Evolutionary conservation across 805 yeast species (phyloP).

Genomic region (Candida ponderosae): DNA sequence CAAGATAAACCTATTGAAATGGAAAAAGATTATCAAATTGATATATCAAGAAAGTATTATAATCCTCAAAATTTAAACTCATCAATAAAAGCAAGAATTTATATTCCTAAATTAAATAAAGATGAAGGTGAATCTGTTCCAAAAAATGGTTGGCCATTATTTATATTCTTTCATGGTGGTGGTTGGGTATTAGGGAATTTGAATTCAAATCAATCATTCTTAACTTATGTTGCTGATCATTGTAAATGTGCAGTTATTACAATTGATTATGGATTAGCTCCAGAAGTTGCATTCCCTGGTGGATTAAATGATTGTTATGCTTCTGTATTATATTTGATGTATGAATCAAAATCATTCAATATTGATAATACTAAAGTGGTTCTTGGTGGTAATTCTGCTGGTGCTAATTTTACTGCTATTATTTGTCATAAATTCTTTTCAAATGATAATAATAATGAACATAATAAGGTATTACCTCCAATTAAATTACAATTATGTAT

Average conservation of each 20-base stretch:
- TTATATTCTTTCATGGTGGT: slow-evolving; percentile 36
- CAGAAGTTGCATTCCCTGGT: slow-evolving; percentile 42
- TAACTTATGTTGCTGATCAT: slow-evolving; percentile 30
- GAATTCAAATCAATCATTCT: slow-evolving; percentile 32
- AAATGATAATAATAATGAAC: slow-evolving; percentile 15
- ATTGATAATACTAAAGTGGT: slow-evolving; percentile 27
- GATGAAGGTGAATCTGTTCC: slow-evolving; percentile 23
- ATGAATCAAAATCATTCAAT: slow-evolving; percentile 16
- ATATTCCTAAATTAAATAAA: slow-evolving; percentile 27
- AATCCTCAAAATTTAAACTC: slow-evolving; percentile 2
- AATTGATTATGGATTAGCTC: slow-evolving; percentile 44
- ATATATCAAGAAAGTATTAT: slow-evolving; percentile 26
- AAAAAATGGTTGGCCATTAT: slow-evolving; percentile 28
- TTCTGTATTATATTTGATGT: slow-evolving; percentile 24
- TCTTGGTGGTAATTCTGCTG: slow-evolving; percentile 41
- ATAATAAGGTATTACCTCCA: slow-evolving; percentile 20
- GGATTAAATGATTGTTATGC: slow-evolving; percentile 36
- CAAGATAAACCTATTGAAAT: slow-evolving; percentile 24
- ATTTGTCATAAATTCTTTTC: slow-evolving; percentile 21
- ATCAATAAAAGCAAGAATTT: slow-evolving; percentile 23
- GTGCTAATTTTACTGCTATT: slow-evolving; percentile 25
- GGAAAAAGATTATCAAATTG: slow-evolving; percentile 22
- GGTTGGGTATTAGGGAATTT: slow-evolving; percentile 37
- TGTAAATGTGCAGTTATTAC: slow-evolving; percentile 32
- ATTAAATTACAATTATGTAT: slow-evolving; percentile 31